phyloP scores from a whole-genome alignment of 495 filamentous ascomycete genomes.

The Letharia lupina region DNA sequence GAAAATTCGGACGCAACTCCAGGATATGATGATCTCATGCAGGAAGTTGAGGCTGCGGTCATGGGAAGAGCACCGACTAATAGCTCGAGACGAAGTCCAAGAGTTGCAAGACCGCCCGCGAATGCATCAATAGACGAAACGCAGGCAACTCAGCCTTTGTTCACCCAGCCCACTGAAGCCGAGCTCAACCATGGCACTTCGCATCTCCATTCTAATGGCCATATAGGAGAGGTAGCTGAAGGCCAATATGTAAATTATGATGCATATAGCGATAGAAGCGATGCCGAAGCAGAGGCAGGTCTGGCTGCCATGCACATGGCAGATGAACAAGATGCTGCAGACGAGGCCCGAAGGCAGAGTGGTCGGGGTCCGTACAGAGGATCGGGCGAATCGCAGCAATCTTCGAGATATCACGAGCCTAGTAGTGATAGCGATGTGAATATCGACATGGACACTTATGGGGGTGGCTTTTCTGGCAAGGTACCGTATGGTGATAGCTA shows the following conservation, averaged over 20 bases:
- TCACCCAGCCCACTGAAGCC: constrained; percentile 20
- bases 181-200: constrained; percentile 34
- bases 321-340: constrained; percentile 66
- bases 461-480: constrained; percentile 64
- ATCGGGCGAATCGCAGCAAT: constrained; percentile 25
- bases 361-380: constrained; percentile 37
- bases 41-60: constrained; percentile 42
- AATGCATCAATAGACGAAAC: constrained; percentile 26
- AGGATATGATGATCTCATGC: constrained; percentile 39
- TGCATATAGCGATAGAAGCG: constrained; percentile 66
- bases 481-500: constrained; percentile 58
- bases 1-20: constrained; percentile 19
- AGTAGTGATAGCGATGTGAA: constrained; percentile 62
- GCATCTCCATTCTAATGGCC: constrained; percentile 47
- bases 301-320: constrained; percentile 74
- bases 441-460: constrained; percentile 65
- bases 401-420: constrained; percentile 22
- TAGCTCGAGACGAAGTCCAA: constrained; percentile 25
- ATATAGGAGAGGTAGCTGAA: constrained; percentile 38
- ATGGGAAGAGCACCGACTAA: constrained; percentile 30
- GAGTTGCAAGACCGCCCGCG: constrained; percentile 25
- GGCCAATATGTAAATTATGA: constrained; percentile 44
- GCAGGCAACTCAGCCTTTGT: constrained; percentile 20
- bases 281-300: constrained; percentile 83
- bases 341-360: constrained; percentile 50